Conservation (phyloP, 495 filamentous ascomycete species). For the Tuber indicum region DNA sequence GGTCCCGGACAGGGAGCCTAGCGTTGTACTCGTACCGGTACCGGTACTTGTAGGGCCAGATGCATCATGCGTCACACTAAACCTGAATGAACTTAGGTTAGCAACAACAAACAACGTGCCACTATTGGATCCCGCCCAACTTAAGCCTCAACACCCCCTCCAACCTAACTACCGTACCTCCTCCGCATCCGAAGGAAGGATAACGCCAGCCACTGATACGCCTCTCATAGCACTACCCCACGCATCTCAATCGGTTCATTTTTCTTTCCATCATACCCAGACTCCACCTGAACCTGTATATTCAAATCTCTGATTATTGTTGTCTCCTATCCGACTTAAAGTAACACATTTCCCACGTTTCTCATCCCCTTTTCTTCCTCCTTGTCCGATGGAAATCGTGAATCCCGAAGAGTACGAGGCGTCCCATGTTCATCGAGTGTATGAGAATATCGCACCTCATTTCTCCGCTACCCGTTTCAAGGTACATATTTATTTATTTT, state of each 20-base stretch:
- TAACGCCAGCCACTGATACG: not conserved
- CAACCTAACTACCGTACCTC: not conserved
- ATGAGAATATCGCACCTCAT: constrained; percentile 88
- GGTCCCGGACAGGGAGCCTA: no score
- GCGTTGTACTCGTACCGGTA: no score
- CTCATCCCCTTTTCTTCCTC: constrained; percentile 10
- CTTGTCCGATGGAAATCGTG: constrained; percentile 19
- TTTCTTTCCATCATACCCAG: not conserved
- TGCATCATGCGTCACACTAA: not conserved
- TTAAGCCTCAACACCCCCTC: not conserved
- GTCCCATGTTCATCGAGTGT: constrained; percentile 82
- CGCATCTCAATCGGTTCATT: not conserved
- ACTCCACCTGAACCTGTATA: not conserved
- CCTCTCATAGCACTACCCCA: not conserved
- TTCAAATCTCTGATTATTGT: not conserved
- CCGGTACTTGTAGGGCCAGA: no score
- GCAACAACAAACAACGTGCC: not conserved
- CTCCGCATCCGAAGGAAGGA: not conserved
- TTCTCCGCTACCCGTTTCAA: constrained; percentile 96
- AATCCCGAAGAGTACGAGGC: constrained; percentile 60
- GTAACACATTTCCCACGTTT: not conserved
- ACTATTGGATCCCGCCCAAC: not conserved
- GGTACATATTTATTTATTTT: constrained; percentile 44
- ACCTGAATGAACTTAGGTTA: not conserved
- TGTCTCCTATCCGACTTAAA: not conserved